These are phyloP conservation scores for Hypoxylon perforatum DNA, from an alignment of 495 filamentous ascomycete species.

Conservation along the genomic window DNA sequence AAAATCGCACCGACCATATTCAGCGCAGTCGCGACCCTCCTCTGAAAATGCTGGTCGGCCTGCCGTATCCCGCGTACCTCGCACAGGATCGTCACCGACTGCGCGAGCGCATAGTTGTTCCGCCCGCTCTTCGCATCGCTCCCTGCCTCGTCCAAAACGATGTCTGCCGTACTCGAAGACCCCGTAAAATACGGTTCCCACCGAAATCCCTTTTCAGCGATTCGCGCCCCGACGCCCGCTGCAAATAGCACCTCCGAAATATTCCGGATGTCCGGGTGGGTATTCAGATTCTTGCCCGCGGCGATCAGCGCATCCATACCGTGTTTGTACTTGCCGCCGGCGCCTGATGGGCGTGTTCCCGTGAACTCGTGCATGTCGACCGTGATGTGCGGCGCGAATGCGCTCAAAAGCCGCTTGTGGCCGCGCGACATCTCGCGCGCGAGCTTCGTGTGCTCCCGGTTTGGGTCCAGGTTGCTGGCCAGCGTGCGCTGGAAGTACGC, in stretches of 20 bases:
- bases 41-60: conserved; percentile 48
- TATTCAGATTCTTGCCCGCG: conserved; percentile 51
- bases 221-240: conserved; percentile 28
- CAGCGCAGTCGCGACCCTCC: conserved; percentile 45
- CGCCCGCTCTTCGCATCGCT: conserved; percentile 48
- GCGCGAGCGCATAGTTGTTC: conserved; percentile 46
- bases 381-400: conserved; percentile 46
- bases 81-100: conserved; percentile 45
- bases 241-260: conserved; percentile 48
- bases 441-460: conserved; percentile 50
- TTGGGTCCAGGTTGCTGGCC: conserved; percentile 49
- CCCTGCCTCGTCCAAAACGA: conserved; percentile 46
- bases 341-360: conserved; percentile 18
- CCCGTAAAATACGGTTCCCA: conserved; percentile 51
- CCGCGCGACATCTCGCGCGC: conserved; percentile 44
- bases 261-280: conserved; percentile 45
- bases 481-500: conserved; percentile 48
- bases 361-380: conserved; percentile 51
- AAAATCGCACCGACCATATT: conserved; percentile 46
- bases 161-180: conserved; percentile 3
- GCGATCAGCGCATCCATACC: conserved; percentile 49
- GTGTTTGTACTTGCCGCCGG: conserved; percentile 40
- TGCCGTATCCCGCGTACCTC: conserved; percentile 48
- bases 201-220: conserved; percentile 39
- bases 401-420: conserved; percentile 45